These are phyloP conservation scores for Pyrus betulifolia DNA, from an alignment of 306 rosid genomes.

Conservation along the genomic window DNA sequence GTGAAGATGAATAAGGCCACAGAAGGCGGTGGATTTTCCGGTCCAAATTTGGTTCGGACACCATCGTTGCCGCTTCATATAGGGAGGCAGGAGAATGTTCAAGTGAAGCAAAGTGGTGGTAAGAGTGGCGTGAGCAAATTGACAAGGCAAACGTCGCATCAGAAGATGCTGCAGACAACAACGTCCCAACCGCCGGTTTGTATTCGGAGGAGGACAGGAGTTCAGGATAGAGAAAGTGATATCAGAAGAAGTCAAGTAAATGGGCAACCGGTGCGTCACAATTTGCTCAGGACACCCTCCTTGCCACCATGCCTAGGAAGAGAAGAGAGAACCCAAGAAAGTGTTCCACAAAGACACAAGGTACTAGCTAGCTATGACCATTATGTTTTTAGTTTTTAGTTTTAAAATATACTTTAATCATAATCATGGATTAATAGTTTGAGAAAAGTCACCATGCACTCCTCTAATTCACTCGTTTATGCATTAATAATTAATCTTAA, in stretches of 20 bases:
- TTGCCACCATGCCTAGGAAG: constrained; percentile 23
- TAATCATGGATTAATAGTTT: not conserved
- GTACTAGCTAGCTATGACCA: not conserved
- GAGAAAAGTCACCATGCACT: not conserved
- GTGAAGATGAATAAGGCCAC: constrained; percentile 6
- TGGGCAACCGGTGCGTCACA: not conserved
- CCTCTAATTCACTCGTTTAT: not conserved
- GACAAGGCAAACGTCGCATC: constrained; percentile 24
- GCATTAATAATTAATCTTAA: not conserved
- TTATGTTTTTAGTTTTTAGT: not conserved
- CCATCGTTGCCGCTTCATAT: constrained; percentile 50
- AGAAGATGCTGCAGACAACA: constrained; percentile 27
- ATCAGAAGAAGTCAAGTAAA: constrained; percentile 1
- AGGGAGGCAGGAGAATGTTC: constrained; percentile 29
- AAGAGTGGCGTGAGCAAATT: constrained; percentile 2
- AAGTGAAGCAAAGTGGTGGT: constrained; percentile 9
- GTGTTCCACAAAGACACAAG: not conserved
- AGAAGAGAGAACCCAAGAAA: constrained; percentile 5
- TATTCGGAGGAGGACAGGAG: constrained; percentile 31
- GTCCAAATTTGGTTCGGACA: constrained; percentile 24
- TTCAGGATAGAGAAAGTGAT: constrained; percentile 16
- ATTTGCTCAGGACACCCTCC: constrained; percentile 37
- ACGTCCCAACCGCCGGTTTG: constrained; percentile 32
- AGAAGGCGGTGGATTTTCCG: not conserved
- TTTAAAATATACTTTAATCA: no score